A percentile compares a stretch with the other conserved stretches of the same genome.
Evolutionary conservation across 768 basidiomycete species (phyloP).

Genomic region (Mycena maculata): DNA sequence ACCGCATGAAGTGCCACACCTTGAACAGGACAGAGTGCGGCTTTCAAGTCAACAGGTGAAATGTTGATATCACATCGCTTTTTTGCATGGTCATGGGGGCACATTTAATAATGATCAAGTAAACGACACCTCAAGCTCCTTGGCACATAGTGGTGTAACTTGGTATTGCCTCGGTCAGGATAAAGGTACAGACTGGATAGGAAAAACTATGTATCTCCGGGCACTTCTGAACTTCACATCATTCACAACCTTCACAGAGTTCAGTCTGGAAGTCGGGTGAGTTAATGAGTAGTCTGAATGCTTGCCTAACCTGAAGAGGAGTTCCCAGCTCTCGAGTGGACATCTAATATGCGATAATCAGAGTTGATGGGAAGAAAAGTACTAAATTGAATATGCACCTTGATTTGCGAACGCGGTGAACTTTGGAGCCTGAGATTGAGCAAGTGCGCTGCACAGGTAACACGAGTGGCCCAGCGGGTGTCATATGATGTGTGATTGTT

Average conservation of each 20-base stretch:
- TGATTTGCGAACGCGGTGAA: conserved; percentile 16
- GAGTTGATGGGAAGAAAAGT: conserved; percentile 18
- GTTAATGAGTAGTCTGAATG: conserved; percentile 17
- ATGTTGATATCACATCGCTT: conserved; percentile 18
- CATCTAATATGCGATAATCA: conserved; percentile 20
- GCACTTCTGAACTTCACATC: conserved; percentile 16
- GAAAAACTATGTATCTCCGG: conserved; percentile 18
- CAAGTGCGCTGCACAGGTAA: conserved; percentile 15
- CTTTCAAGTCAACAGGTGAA: conserved; percentile 17
- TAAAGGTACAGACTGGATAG: conserved; percentile 12
- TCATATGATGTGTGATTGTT: conserved; percentile 19
- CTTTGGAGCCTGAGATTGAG: conserved; percentile 18
- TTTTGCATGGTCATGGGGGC: conserved; percentile 19
- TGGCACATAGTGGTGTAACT: conserved; percentile 14
- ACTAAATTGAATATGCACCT: conserved; percentile 18
- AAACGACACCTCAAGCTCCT: conserved; percentile 12
- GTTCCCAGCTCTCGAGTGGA: conserved; percentile 19
- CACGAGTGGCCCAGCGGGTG: conserved; percentile 15
- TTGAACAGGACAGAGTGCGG: conserved; percentile 12
- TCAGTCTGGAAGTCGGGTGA: conserved; percentile 16
- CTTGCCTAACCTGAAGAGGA: conserved; percentile 16
- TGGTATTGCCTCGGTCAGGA: conserved; percentile 11
- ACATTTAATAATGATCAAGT: conserved; percentile 9
- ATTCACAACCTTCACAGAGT: conserved; percentile 20
- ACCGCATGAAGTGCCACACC: conserved; percentile 16